Conservation (phyloP, 2,329 filamentous ascomycete genomes). For the Chaetothyriales sp. region DNA sequence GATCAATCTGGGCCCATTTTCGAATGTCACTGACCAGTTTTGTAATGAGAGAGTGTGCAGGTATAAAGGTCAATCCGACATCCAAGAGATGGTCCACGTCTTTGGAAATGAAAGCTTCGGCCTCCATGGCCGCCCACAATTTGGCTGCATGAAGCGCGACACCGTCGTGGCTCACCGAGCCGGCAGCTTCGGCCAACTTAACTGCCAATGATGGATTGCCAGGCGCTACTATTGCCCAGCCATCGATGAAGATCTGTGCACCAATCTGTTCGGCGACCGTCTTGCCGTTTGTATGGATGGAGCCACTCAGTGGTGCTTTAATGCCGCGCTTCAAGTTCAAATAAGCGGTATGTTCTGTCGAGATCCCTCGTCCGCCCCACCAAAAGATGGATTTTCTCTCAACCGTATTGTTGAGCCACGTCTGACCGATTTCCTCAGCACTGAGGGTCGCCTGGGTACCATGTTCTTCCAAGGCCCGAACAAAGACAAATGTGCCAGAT, state of each 20-base stretch:
- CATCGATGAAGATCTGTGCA: conserved; percentile 30
- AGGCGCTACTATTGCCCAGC: conserved; percentile 24
- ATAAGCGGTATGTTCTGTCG: conserved; percentile 28
- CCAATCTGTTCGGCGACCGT: conserved; percentile 28
- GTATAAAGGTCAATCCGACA: conserved; percentile 1
- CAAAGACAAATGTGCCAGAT: conserved; percentile 3
- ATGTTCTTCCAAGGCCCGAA: conserved; percentile 2
- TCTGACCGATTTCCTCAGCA: conserved; percentile 1
- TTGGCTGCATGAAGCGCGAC: conserved; percentile 26
- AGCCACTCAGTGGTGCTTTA: conserved; percentile 17
- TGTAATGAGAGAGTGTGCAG: neutral
- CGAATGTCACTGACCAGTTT: conserved; percentile 1
- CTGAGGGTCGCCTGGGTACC: neutral
- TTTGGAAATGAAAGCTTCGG: conserved; percentile 1
- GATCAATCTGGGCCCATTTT: neutral
- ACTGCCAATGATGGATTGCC: conserved; percentile 23
- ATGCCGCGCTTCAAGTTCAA: conserved; percentile 15
- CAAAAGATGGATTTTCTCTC: conserved; percentile 18
- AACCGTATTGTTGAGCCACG: conserved; percentile 3
- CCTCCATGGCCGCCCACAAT: conserved; percentile 17
- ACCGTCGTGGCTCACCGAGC: conserved; percentile 27
- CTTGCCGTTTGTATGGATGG: conserved; percentile 19
- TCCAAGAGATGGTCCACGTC: conserved; percentile 1
- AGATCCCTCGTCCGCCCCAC: conserved; percentile 29
- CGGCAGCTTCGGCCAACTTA: conserved; percentile 23